Conservation (phyloP, 78 protist species). For the Dictyostelium firmibasis region DNA sequence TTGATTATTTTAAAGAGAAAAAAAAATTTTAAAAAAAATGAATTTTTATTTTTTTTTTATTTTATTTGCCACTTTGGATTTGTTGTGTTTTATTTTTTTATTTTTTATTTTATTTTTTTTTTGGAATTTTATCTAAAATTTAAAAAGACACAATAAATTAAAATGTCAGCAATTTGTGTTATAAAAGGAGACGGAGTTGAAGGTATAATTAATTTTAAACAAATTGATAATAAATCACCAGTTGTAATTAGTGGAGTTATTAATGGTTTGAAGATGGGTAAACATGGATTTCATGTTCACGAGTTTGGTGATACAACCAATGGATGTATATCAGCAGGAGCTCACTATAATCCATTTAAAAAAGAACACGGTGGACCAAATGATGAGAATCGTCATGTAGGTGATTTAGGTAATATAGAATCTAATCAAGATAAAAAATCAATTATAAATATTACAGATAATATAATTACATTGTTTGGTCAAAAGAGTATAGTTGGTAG, state of each 20-base stretch:
- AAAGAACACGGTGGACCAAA: constrained; percentile 78
- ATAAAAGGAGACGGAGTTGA: constrained; percentile 17
- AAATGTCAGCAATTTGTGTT: constrained; percentile 39
- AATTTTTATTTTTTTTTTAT: too few relatives aligned
- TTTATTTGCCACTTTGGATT: too few relatives aligned
- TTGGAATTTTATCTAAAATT: too few relatives aligned
- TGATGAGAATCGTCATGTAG: constrained; percentile 67
- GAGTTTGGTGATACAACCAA: constrained; percentile 71
- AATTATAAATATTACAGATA: constrained; percentile 37
- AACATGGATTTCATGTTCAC: constrained; percentile 77
- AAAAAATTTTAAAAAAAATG: too few relatives aligned
- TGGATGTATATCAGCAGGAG: constrained; percentile 6
- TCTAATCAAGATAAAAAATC: constrained; percentile 30
- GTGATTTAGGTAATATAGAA: constrained; percentile 84
- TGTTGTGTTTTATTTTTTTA: too few relatives aligned
- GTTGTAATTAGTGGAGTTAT: neutral
- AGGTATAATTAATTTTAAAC: constrained; percentile 32
- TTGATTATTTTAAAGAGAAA: too few relatives aligned
- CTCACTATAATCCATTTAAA: constrained; percentile 82
- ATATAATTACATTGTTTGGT: constrained; percentile 54
- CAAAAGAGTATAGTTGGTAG: constrained; percentile 67
- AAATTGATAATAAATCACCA: neutral
- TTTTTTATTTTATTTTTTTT: too few relatives aligned
- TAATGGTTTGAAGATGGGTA: neutral
- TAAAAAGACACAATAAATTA: too few relatives aligned